phyloP scores from a whole-genome alignment of 2,329 filamentous ascomycete genomes.

The Acephala macrosclerotiorum region DNA sequence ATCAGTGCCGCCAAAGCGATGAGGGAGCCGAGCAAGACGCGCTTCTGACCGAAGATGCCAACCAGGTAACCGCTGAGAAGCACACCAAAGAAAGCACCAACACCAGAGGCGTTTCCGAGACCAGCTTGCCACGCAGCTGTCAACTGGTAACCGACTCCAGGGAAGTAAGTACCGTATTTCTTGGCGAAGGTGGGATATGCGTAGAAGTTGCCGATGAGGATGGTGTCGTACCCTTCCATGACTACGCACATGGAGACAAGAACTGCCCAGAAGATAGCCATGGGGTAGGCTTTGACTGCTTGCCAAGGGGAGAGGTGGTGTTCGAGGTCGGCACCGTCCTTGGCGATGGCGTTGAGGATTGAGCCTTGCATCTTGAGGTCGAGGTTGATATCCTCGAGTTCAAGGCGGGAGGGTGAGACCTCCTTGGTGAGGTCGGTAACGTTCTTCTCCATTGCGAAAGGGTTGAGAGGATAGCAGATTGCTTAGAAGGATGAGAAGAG shows the following conservation, averaged over 20 bases:
- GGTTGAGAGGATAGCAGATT: background rate
- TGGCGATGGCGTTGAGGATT: conserved; percentile 19
- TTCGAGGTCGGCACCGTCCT: conserved; percentile 16
- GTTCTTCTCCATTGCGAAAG: conserved; percentile 21
- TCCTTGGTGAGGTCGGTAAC: conserved; percentile 7
- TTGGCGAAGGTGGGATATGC: conserved; percentile 31
- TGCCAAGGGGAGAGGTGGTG: conserved; percentile 38
- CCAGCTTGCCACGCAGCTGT: conserved; percentile 35
- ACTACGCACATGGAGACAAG: conserved; percentile 37
- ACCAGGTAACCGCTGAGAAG: conserved; percentile 54
- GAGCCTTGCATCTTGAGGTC: conserved; percentile 23
- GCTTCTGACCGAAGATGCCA: conserved; percentile 52
- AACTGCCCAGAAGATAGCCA: conserved; percentile 47
- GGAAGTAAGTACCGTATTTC: conserved; percentile 32
- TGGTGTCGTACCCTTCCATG: conserved; percentile 40
- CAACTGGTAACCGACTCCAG: conserved; percentile 24
- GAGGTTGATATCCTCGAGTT: conserved; percentile 22
- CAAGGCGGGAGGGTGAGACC: conserved; percentile 20
- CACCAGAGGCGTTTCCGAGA: conserved; percentile 31
- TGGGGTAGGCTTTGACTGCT: conserved; percentile 83
- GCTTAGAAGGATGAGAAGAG: background rate
- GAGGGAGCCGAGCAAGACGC: conserved; percentile 43
- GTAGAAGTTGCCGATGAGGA: conserved; percentile 36
- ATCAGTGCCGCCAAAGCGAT: conserved; percentile 50
- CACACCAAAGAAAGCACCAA: conserved; percentile 41